A percentile compares a stretch with the other conserved stretches of the same genome.
These are phyloP conservation scores for Cercospora beticola DNA, from an alignment of 2,329 filamentous ascomycete genomes.

Conservation along the genomic window DNA sequence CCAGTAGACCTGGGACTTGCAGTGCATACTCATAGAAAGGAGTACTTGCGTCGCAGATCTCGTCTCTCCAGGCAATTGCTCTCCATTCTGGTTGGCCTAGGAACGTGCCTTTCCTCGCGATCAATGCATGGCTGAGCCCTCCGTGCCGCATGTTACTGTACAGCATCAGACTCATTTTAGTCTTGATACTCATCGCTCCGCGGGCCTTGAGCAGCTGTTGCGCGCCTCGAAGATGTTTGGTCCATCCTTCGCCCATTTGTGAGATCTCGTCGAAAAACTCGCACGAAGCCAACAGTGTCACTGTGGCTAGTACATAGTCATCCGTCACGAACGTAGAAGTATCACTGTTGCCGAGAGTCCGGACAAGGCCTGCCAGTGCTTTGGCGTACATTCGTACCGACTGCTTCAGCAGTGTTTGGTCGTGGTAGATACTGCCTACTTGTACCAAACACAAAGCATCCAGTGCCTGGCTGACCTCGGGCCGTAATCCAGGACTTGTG, in stretches of 20 bases:
- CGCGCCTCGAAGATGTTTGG: conserved; percentile 32
- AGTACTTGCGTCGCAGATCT: conserved; percentile 28
- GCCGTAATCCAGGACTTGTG: conserved; percentile 21
- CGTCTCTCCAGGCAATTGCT: conserved; percentile 28
- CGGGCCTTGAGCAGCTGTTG: conserved; percentile 34
- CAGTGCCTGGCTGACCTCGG: conserved; percentile 30
- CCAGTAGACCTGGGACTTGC: conserved; percentile 33
- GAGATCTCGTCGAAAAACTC: conserved; percentile 37
- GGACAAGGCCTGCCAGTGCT: conserved; percentile 27
- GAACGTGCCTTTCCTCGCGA: conserved; percentile 32
- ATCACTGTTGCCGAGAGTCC: conserved; percentile 21
- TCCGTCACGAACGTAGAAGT: conserved; percentile 19
- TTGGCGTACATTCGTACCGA: conserved; percentile 30
- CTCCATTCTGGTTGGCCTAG: conserved; percentile 34
- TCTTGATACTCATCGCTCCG: conserved; percentile 30
- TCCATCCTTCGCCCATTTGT: conserved; percentile 32
- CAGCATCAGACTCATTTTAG: conserved; percentile 30
- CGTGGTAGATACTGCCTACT: conserved; percentile 31
- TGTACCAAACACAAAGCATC: conserved; percentile 35
- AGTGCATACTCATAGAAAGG: conserved; percentile 34
- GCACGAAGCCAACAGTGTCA: conserved; percentile 33
- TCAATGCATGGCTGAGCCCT: conserved; percentile 29
- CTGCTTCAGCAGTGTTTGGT: conserved; percentile 28
- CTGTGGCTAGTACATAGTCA: conserved; percentile 35
- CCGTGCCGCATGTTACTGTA: conserved; percentile 34